Conservation (phyloP, 192 early-diverging fungal genomes). For the Backusella tarrabulga region DNA sequence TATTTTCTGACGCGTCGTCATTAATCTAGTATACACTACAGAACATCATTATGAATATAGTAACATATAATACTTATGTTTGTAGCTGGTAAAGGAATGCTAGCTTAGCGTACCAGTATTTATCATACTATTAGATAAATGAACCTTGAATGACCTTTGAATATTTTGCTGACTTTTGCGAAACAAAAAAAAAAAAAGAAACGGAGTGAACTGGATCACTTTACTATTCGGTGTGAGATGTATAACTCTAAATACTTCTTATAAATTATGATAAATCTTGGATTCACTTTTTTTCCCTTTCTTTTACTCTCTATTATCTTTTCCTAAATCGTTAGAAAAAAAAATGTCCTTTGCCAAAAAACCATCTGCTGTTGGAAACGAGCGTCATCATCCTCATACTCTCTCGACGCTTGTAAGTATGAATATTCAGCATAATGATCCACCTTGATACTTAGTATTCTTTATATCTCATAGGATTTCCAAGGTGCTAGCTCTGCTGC, state of each 20-base stretch:
- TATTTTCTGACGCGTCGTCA: not conserved
- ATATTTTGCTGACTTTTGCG: not conserved
- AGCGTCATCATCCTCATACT: conserved; percentile 50
- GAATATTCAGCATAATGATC: not conserved
- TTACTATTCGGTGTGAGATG: not conserved
- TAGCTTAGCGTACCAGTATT: not conserved
- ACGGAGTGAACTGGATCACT: not conserved
- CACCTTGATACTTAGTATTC: not conserved
- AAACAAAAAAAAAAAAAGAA: not conserved
- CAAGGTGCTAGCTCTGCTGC: conserved; percentile 56
- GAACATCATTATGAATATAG: not conserved
- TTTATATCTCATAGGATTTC: conserved; percentile 42
- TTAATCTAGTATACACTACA: not conserved
- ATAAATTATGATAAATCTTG: not conserved
- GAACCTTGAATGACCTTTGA: not conserved
- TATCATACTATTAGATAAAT: not conserved
- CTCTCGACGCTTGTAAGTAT: conserved; percentile 48
- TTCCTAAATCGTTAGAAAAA: not conserved
- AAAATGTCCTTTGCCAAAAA: conserved; percentile 4
- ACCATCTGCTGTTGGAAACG: conserved; percentile 11
- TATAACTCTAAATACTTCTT: not conserved
- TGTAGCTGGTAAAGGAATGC: not conserved
- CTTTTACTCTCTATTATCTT: not conserved
- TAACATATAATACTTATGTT: not conserved
- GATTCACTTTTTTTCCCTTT: not conserved